A percentile compares a stretch with the other conserved stretches of the same genome.
Conservation (phyloP, 2,329 filamentous ascomycete genomes). For the Claviceps africana region DNA sequence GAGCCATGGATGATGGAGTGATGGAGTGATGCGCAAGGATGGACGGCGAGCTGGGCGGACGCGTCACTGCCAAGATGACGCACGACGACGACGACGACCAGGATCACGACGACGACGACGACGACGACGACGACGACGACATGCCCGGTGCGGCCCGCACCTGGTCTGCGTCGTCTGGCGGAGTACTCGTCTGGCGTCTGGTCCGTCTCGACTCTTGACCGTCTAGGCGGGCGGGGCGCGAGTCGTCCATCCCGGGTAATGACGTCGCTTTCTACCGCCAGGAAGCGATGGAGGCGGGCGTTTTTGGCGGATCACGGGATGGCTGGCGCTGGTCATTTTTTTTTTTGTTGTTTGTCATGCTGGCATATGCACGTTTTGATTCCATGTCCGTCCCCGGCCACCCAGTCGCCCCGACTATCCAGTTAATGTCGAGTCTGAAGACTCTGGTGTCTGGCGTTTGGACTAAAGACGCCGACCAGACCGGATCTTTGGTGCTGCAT, state of each 20-base stretch:
- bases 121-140: not conserved
- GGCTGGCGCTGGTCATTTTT: not conserved
- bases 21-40: slow-evolving; percentile 4
- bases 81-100: too few relatives aligned
- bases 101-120: not conserved
- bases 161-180: not conserved
- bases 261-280: not conserved
- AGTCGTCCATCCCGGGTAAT: not conserved
- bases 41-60: not conserved
- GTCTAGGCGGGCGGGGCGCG: not conserved
- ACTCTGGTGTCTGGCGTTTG: too few relatives aligned
- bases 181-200: too few relatives aligned
- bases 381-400: too few relatives aligned
- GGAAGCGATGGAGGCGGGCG: not conserved
- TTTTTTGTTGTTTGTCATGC: too few relatives aligned
- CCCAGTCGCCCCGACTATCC: too few relatives aligned
- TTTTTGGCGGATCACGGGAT: not conserved
- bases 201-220: too few relatives aligned
- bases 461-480: too few relatives aligned
- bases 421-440: too few relatives aligned
- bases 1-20: slow-evolving; percentile 11
- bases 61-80: too few relatives aligned
- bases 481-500: too few relatives aligned
- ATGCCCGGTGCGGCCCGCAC: not conserved
- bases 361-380: too few relatives aligned